These are phyloP conservation scores for Dryas drummondii DNA, from an alignment of 306 rosid genomes.

Conservation along the genomic window DNA sequence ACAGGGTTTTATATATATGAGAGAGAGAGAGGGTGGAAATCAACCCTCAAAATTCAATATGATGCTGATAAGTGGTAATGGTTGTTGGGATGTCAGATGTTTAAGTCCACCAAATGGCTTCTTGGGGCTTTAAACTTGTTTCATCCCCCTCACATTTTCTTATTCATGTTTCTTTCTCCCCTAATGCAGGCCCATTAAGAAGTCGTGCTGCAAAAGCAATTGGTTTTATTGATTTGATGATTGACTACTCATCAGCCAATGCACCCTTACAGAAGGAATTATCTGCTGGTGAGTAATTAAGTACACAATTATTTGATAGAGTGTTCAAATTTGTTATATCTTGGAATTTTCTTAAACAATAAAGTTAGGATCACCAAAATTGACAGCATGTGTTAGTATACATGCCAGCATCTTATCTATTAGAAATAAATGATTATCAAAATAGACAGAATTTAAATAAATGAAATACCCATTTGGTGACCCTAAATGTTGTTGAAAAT, in stretches of 20 bases:
- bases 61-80: background rate
- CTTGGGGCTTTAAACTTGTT: background rate
- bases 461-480: too few relatives aligned
- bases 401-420: too few relatives aligned
- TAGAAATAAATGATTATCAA: too few relatives aligned
- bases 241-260: conserved; percentile 75
- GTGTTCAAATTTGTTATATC: background rate
- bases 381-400: too few relatives aligned
- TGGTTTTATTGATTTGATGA: conserved; percentile 91
- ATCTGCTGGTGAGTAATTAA: conserved; percentile 56
- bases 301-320: background rate
- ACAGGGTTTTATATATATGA: background rate
- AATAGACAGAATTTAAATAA: too few relatives aligned
- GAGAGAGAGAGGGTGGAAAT: background rate
- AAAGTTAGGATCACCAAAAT: too few relatives aligned
- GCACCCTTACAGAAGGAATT: conserved; percentile 93
- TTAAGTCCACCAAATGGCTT: background rate
- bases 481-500: background rate
- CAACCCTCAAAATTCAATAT: background rate
- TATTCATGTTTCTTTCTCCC: background rate
- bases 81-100: background rate
- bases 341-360: too few relatives aligned
- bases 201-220: conserved; percentile 99
- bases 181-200: conserved; percentile 69
- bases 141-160: background rate